These are phyloP conservation scores for Trichophyton mentagrophytes DNA, from an alignment of 2,329 filamentous ascomycete species.

Conservation along the genomic window DNA sequence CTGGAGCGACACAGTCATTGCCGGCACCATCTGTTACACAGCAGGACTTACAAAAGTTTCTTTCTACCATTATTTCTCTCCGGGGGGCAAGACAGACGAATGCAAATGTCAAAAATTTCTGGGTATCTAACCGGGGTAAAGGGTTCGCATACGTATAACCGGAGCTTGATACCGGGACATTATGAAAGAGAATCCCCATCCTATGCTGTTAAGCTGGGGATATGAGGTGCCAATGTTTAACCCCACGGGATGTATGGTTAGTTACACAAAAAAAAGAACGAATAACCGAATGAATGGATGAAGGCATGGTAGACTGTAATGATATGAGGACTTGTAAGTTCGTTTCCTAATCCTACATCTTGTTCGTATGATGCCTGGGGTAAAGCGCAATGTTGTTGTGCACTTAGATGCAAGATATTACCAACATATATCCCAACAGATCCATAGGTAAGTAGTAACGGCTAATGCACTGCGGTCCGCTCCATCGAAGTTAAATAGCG, in stretches of 20 bases:
- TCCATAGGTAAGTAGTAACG: not conserved
- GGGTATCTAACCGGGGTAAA: conserved; percentile 33
- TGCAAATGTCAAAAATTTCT: conserved; percentile 31
- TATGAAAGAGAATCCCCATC: not conserved
- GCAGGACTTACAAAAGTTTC: conserved; percentile 30
- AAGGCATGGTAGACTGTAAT: not conserved
- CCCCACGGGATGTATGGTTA: not conserved
- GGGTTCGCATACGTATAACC: conserved; percentile 28
- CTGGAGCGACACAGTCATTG: conserved; percentile 7
- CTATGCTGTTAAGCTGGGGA: not conserved
- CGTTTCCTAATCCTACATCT: not conserved
- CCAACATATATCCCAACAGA: not conserved
- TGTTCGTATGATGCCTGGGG: not conserved
- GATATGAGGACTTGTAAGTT: not conserved
- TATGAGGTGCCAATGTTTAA: not conserved
- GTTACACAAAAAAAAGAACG: not conserved
- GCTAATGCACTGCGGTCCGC: not conserved
- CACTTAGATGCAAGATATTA: not conserved
- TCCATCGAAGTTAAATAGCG: not conserved
- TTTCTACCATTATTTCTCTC: conserved; percentile 28
- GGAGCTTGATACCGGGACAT: not conserved
- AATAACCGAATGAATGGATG: not conserved
- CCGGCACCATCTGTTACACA: conserved; percentile 17
- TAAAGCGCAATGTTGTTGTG: not conserved
- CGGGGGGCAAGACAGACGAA: conserved; percentile 29